Evolutionary conservation across 2,329 filamentous ascomycete genomes (phyloP), one percentile per base, ranked within the genome.

Genomic region (Didymella keratinophila): DNA sequence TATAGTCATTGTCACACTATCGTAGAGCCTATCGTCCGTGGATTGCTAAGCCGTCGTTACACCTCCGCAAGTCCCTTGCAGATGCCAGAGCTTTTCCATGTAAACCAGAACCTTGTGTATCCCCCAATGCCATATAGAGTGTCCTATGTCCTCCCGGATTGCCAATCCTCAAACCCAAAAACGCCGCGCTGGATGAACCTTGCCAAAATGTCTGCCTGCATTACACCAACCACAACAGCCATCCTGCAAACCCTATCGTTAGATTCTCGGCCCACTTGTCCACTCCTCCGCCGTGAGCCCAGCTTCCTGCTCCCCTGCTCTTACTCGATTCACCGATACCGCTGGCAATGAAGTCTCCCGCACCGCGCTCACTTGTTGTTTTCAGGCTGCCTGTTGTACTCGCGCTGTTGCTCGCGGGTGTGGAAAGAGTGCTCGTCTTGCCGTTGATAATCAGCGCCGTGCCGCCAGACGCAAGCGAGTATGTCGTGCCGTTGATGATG

Each of bases 361-460:
- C 59, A 9, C 56, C 56, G 18, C 56, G 56, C 46, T 58, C 56
- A 16, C 50, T 54, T 25, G 56, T 46, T 21, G 23, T 12, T 39
- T 58, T 11, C 61, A 18, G 9, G 21, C 42, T 64, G 9, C 28
- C 27, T 3, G 71, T 75, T 0, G 67, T 63, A 9, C 56, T 70
- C 10, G 71, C 71, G 50, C 63, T 71, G 23, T 69, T 73, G 30
- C 63, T 71, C 28, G 69, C 70, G 0, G 72, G 71, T 6, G 55
- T 67, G 0, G 67, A 60, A 8, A 76, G 60, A 4, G 58, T 65
- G 44, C 71, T 74, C 18, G 73, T 75, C 27, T 66, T 65, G 0
- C 73, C 73, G n/a, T 77, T 69, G 20, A 76, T 58, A 3, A 77
- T 47, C 2, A 76, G 46, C 16, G 68, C 71, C 1, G 71, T 74